These are phyloP conservation scores for Fusarium buharicum DNA, from an alignment of 2,329 filamentous ascomycete species.

Conservation along the genomic window DNA sequence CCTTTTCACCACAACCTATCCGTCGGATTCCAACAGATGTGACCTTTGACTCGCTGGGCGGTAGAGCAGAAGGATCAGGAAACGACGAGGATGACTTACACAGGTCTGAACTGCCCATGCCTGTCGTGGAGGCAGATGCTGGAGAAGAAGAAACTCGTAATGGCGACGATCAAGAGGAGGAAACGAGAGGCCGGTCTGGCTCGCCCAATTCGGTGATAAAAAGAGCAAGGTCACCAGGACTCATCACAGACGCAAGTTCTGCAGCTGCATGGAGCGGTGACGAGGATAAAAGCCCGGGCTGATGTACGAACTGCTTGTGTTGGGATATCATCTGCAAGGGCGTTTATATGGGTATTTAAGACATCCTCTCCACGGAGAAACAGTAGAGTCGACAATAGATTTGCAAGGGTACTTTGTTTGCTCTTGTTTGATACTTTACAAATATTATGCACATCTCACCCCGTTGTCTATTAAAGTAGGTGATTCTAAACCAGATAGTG, in stretches of 20 bases:
- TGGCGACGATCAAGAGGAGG: slow-evolving; percentile 18
- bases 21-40: slow-evolving; percentile 55
- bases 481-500: slow-evolving; percentile 23
- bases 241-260: slow-evolving; percentile 46
- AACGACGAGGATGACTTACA: slow-evolving; percentile 37
- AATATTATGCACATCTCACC: slow-evolving; percentile 40
- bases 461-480: slow-evolving; percentile 37
- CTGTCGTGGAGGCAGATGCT: slow-evolving; percentile 37
- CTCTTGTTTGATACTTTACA: slow-evolving; percentile 40
- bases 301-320: slow-evolving; percentile 2
- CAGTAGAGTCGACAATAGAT: slow-evolving; percentile 34
- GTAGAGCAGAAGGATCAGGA: slow-evolving; percentile 29
- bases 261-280: slow-evolving; percentile 40
- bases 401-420: slow-evolving; percentile 41
- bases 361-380: slow-evolving; percentile 33
- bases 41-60: slow-evolving; percentile 53
- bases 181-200: slow-evolving; percentile 29
- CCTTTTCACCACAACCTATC: slow-evolving; percentile 69
- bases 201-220: slow-evolving; percentile 29
- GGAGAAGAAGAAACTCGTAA: slow-evolving; percentile 24
- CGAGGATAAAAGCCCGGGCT: slow-evolving; percentile 16
- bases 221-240: slow-evolving; percentile 42
- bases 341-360: slow-evolving; percentile 36
- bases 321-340: slow-evolving; percentile 30
- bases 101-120: slow-evolving; percentile 37